phyloP scores from a whole-genome alignment of 2,329 filamentous ascomycete species.

The Talaromyces sp. region DNA sequence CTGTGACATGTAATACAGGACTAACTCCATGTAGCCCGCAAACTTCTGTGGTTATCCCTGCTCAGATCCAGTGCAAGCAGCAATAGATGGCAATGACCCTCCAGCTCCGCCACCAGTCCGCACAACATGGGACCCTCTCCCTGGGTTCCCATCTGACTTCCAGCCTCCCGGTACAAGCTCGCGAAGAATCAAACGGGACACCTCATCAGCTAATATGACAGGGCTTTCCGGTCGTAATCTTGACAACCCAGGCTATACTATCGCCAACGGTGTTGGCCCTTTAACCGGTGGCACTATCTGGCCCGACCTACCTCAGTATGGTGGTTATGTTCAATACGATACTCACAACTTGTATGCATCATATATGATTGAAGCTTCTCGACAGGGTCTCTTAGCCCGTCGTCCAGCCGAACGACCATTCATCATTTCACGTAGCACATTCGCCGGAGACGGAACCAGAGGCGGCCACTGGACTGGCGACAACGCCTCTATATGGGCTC shows the following conservation, averaged over 20 bases:
- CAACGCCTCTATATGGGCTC: slow-evolving; percentile 56
- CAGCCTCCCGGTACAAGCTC: slow-evolving; percentile 49
- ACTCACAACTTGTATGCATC: slow-evolving; percentile 74
- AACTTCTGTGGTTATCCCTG: slow-evolving; percentile 58
- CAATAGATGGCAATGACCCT: slow-evolving; percentile 43
- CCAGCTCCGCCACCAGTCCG: slow-evolving; percentile 62
- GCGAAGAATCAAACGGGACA: not conserved
- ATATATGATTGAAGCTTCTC: slow-evolving; percentile 65
- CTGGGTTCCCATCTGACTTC: slow-evolving; percentile 66
- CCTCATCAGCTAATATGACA: slow-evolving; percentile 12
- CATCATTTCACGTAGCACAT: slow-evolving; percentile 73
- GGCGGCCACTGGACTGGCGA: slow-evolving; percentile 60
- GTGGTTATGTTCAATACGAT: slow-evolving; percentile 66
- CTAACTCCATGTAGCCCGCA: slow-evolving; percentile 29
- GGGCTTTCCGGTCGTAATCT: slow-evolving; percentile 63
- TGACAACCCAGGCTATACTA: slow-evolving; percentile 62
- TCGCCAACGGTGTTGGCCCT: slow-evolving; percentile 58
- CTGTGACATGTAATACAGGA: too few species aligned
- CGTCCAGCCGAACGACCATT: slow-evolving; percentile 64
- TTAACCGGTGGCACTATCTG: slow-evolving; percentile 58
- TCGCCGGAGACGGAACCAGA: slow-evolving; percentile 64
- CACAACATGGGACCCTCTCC: slow-evolving; percentile 62
- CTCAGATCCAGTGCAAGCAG: slow-evolving; percentile 51
- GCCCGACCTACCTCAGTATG: slow-evolving; percentile 62
- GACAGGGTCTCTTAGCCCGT: slow-evolving; percentile 62